These are phyloP conservation scores for Candida andamanensis DNA, from an alignment of 805 yeast genomes.

Conservation along the genomic window DNA sequence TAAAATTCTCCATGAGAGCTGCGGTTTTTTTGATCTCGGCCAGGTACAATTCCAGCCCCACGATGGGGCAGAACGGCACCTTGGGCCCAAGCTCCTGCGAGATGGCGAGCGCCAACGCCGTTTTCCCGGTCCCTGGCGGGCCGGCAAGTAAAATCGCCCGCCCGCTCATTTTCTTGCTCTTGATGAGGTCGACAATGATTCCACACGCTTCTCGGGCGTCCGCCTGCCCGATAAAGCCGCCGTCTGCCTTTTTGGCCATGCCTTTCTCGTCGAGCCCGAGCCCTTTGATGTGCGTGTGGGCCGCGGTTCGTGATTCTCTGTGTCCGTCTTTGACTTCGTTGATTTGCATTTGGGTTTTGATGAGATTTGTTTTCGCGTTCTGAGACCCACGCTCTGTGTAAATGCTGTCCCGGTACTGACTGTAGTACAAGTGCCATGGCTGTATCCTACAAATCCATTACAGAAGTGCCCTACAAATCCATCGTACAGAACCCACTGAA, in stretches of 20 bases:
- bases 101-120: constrained; percentile 93
- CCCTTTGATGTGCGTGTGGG: constrained; percentile 96
- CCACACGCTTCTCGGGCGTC: constrained; percentile 91
- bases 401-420: too few species aligned
- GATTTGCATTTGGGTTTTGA: too few species aligned
- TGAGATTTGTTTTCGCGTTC: too few species aligned
- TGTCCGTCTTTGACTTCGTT: constrained; percentile 61
- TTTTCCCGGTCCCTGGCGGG: constrained; percentile 97
- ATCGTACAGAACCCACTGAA: too few species aligned
- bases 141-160: constrained; percentile 95
- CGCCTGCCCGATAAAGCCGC: constrained; percentile 80
- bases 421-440: too few species aligned
- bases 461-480: too few species aligned
- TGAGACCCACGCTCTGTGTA: too few species aligned
- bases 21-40: constrained; percentile 98
- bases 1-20: constrained; percentile 90
- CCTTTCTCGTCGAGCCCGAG: constrained; percentile 91
- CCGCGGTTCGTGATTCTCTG: constrained; percentile 75
- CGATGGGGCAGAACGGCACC: constrained; percentile 96
- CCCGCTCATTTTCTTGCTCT: constrained; percentile 89
- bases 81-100: constrained; percentile 95
- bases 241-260: constrained; percentile 74
- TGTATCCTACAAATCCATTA: too few species aligned
- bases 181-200: constrained; percentile 86
- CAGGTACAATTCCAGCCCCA: constrained; percentile 88